Evolutionary conservation across 2,329 filamentous ascomycete species (phyloP), one percentile per base, ranked within the genome.

Genomic region (Plenodomus biglobosus): DNA sequence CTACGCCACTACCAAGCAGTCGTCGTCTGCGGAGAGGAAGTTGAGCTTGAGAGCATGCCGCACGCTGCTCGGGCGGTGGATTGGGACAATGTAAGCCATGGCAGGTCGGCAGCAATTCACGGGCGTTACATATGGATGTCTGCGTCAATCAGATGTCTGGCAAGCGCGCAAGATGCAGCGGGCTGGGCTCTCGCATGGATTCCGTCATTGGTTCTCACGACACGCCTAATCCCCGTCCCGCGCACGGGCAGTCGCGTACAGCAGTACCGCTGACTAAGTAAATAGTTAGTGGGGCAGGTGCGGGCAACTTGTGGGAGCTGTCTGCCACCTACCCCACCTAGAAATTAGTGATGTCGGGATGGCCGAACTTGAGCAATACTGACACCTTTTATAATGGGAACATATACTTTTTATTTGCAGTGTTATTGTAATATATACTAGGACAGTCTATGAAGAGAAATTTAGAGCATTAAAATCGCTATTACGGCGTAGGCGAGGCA

Each of bases 31-130:
- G 37, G 83, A 81, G 42, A 95, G 77, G 62, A 97, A 86, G 61
- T 84, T 85, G 52, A 92, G 80, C 67, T 87, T 89, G 58, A 97
- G 73, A 13, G 92, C 92, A 81, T 96, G 88, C 46, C 92, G 85
- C 56, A 96, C 85, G 76, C 90, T 95, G 71, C 90, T 96, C 19
- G 94, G 88, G 62, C 86, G 83, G 73, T 99, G 94, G 48, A 99
- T 94, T 34, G 94, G 92, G 53, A 90, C 91, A 65, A 99, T 79
- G 72, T 97, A 99, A 43, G 94, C 88, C 94, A 99, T 99, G 50
- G 34, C 66, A 55, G 30, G 39, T 24, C 10, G 20, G 17, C 8
- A 22, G 34, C 7, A 30, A 8, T 8, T 40, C 45, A 55, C 47
- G 53, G 58, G 62, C 58, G 53, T 41, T 24, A 16, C 44, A 22